A percentile compares a stretch with the other conserved stretches of the same genome.
These are phyloP conservation scores for Candida pini DNA, from an alignment of 805 yeast species.

Conservation along the genomic window DNA sequence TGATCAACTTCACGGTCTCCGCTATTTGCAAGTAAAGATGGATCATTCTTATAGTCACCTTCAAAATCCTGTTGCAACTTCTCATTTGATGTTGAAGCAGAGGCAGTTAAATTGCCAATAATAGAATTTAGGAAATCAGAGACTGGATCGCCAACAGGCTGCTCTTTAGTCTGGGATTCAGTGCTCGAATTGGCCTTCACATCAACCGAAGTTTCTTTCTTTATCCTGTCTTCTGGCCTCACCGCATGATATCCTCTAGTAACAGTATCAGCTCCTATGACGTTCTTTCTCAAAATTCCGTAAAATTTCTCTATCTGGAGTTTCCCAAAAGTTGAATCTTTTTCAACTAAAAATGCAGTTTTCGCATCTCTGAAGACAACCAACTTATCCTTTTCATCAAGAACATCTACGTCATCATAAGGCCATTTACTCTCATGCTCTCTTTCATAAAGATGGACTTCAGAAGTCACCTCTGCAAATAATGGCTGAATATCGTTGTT, in stretches of 20 bases:
- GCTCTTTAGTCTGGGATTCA: background rate
- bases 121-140: slow-evolving; percentile 7
- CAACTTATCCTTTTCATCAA: slow-evolving; percentile 21
- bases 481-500: slow-evolving; percentile 5
- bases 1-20: slow-evolving; percentile 40
- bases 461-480: slow-evolving; percentile 16
- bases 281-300: slow-evolving; percentile 21
- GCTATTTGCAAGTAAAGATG: slow-evolving; percentile 33
- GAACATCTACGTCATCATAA: slow-evolving; percentile 17
- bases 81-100: slow-evolving; percentile 20
- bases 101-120: slow-evolving; percentile 5
- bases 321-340: slow-evolving; percentile 23
- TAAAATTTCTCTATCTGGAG: slow-evolving; percentile 23
- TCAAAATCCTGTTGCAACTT: slow-evolving; percentile 43
- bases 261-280: slow-evolving; percentile 43
- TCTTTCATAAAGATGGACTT: slow-evolving; percentile 23
- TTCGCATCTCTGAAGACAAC: slow-evolving; percentile 22
- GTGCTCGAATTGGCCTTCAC: slow-evolving; percentile 2
- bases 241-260: slow-evolving; percentile 40
- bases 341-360: slow-evolving; percentile 21
- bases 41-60: slow-evolving; percentile 43
- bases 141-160: no score
- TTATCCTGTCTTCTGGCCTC: no score
- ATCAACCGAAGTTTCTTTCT: slow-evolving; percentile 4
- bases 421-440: slow-evolving; percentile 28